Percentiles rank a stretch among this genome's conserved stretches.
phyloP scores from a whole-genome alignment of 139 green algal species.

The Spirogloea muscicola region DNA sequence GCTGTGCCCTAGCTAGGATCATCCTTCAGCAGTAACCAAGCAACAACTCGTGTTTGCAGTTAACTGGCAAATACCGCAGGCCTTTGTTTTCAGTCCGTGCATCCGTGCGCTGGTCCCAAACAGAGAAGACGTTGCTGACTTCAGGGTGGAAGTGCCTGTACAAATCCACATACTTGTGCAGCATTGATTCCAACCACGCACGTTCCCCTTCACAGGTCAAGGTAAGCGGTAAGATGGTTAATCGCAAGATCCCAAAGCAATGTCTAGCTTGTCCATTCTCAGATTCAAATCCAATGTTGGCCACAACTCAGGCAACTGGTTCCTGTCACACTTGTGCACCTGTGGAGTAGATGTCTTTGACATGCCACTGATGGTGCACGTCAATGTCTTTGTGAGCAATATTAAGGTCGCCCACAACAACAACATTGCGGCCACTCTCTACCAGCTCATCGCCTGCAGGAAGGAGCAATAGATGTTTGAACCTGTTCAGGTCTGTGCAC shows the following conservation, averaged over 20 bases:
- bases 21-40: background rate
- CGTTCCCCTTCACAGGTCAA: no score
- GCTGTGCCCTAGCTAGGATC: no score
- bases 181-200: constrained; percentile 21
- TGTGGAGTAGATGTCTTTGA: background rate
- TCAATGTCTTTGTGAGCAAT: constrained; percentile 32
- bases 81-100: constrained; percentile 32
- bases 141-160: constrained; percentile 29
- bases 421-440: constrained; percentile 22
- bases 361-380: constrained; percentile 6
- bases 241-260: no score
- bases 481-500: no score
- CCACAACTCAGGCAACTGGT: background rate
- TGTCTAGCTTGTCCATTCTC: no score
- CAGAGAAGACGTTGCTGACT: constrained; percentile 1
- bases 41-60: background rate
- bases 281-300: background rate
- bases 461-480: background rate
- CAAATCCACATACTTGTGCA: constrained; percentile 27
- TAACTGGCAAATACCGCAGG: constrained; percentile 3
- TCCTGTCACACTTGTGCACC: background rate
- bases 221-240: no score
- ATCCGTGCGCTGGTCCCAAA: constrained; percentile 28
- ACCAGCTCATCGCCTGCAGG: constrained; percentile 32
- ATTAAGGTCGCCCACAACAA: constrained; percentile 52